Percentiles rank a stretch among this genome's conserved stretches.
These are phyloP conservation scores for Cadophora luteo-olivacea DNA, from an alignment of 2,329 filamentous ascomycete genomes.

Conservation along the genomic window DNA sequence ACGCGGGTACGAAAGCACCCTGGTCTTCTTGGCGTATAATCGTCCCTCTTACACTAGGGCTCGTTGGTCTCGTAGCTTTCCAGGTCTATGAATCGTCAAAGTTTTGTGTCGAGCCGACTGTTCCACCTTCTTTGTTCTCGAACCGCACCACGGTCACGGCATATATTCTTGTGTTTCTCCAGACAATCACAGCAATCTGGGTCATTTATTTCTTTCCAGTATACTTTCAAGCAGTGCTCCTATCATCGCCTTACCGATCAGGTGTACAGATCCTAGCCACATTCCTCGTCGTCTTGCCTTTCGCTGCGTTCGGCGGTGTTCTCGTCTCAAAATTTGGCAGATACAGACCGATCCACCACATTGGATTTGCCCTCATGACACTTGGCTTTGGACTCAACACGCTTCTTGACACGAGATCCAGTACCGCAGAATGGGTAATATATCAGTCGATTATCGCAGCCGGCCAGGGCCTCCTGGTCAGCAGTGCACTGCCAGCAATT, in stretches of 20 bases:
- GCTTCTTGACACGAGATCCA: constrained; percentile 48
- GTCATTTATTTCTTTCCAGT: constrained; percentile 49
- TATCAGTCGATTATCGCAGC: constrained; percentile 50
- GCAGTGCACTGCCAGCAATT: constrained; percentile 51
- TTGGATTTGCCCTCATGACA: constrained; percentile 40
- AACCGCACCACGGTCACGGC: constrained; percentile 33
- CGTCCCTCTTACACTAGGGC: constrained; percentile 62
- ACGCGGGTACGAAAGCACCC: constrained; percentile 66
- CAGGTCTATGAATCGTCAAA: constrained; percentile 39
- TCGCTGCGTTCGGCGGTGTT: constrained; percentile 37
- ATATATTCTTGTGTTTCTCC: constrained; percentile 48
- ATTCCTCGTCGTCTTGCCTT: constrained; percentile 46
- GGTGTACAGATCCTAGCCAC: constrained; percentile 62
- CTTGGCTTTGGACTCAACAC: constrained; percentile 48
- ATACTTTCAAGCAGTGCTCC: constrained; percentile 57
- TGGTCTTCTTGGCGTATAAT: constrained; percentile 68
- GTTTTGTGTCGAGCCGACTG: constrained; percentile 19
- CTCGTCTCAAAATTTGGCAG: constrained; percentile 22
- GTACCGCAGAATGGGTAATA: constrained; percentile 49
- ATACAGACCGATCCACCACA: constrained; percentile 44
- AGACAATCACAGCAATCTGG: constrained; percentile 48
- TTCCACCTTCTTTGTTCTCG: constrained; percentile 22
- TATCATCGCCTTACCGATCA: constrained; percentile 55
- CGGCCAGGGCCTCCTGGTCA: constrained; percentile 52
- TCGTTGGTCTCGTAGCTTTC: constrained; percentile 56